Base-by-base conservation (phyloP, 108 stramenopile species). In the Schizochytrium sp. region DNA sequence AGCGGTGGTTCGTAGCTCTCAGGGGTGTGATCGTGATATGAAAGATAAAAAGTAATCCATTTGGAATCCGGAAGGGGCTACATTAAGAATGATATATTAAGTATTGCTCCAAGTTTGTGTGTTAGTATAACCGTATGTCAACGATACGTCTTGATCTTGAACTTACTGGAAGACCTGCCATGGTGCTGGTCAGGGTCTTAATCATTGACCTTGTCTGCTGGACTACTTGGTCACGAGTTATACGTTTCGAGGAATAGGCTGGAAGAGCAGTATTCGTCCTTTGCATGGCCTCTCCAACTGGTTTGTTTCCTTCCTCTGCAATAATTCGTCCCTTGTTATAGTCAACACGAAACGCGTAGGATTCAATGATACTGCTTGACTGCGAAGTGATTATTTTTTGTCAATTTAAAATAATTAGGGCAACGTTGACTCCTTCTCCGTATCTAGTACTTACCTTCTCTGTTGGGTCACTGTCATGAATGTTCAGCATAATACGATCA, bases 401-500 rank as follows among this genome's bases (percentile, higher is more conserved):
- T n/a, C 17, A n/a, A n/a, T 17, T n/a, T 72, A 15, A 13, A 44
- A 41, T 44, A 15, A 44, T 72, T 41, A 38, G 40, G 72, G 1
- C 28, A 38, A 72, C 17, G 40, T 44, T 72, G 72, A 13, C 42
- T 41, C 1, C 28, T 72, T 0, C 41, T 15, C 0, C 72, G 28
- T 28, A 28, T 28, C 28, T 28, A 28, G 28, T 19, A 83, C 76
- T 17, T 83, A 83, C 76, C 12, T 46, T 5, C 5, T 56, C 28
- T 10, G 47, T 55, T 10, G 76, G 76, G 55, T 83, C 76, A 28
- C 50, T 5, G 53, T 49, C 47, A 40, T 83, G 76, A 53, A 83
- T 83, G 53, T 83, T 83, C 38, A 83, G 53, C 76, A 83, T 83
- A 28, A 83, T 55, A 53, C 76, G 76, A 38, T 83, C 76, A 5